Conservation (phyloP, 1,284 basidiomycete species). For the Jaminaea rosea region DNA sequence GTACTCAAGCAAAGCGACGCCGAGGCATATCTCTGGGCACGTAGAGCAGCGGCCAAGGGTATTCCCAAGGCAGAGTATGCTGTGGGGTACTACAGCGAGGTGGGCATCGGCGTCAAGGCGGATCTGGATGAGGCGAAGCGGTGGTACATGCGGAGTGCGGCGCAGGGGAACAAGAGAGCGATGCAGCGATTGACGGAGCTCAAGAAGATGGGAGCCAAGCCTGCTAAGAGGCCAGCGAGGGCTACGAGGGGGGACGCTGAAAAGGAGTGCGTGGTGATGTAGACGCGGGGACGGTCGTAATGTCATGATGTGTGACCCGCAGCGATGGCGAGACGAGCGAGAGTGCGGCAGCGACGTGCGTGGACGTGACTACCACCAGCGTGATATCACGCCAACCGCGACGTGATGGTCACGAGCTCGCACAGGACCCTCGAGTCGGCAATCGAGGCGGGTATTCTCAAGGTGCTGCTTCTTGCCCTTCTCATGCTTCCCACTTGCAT, state of each 20-base stretch:
- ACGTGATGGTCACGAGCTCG: too few species aligned
- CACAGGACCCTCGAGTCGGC: too few species aligned
- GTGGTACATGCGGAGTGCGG: slow-evolving; percentile 84
- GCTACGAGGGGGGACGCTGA: slow-evolving; percentile 37
- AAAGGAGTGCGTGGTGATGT: slow-evolving; percentile 34
- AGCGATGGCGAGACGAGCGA: too few species aligned
- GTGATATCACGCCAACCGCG: too few species aligned
- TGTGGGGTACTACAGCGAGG: slow-evolving; percentile 84
- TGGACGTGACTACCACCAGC: too few species aligned
- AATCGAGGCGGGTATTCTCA: too few species aligned
- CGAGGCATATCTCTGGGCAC: slow-evolving; percentile 69
- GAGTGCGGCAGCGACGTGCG: too few species aligned
- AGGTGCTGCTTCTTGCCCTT: too few species aligned
- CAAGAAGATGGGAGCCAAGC: slow-evolving; percentile 43
- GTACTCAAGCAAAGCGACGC: slow-evolving; percentile 94
- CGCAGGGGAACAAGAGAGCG: slow-evolving; percentile 85
- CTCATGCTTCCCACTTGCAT: too few species aligned
- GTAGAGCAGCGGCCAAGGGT: slow-evolving; percentile 49
- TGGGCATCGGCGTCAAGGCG: slow-evolving; percentile 92
- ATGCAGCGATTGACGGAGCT: slow-evolving; percentile 85
- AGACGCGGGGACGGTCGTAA: too few species aligned
- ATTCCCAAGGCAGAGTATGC: slow-evolving; percentile 61
- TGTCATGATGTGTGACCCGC: too few species aligned
- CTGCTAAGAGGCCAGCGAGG: slow-evolving; percentile 24
- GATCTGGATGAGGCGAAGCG: slow-evolving; percentile 91